Base-by-base conservation (phyloP, 768 basidiomycete species). In the Mycena rosella region DNA sequence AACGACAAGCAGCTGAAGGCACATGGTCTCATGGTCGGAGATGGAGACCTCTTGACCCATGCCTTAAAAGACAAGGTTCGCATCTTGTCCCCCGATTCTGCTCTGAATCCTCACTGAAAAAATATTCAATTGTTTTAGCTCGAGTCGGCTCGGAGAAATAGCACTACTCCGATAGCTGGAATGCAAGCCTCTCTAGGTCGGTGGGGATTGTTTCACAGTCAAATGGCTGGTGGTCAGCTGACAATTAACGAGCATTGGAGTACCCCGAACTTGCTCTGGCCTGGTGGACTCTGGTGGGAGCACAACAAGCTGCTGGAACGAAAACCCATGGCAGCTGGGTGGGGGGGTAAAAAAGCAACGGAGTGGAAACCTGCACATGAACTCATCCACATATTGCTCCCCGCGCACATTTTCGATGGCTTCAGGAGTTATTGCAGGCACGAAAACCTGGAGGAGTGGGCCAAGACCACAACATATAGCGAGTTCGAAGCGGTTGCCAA, bases 181-280 rank as follows among this genome's bases (percentile, higher is more conserved):
- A 24, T 62, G 38, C 60, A 36, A 3, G 51, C n/a, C 5, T 53
- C 49, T 9, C 3, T 26, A 17, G 51, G 69, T 3, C 73, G 73
- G 26, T 63, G 69, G 30, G 76, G 77, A 5, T 57, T 77, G 6
- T 72, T 78, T 20, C 76, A 78, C 52, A 60, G 61, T 11, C 73
- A 77, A 57, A 65, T 78, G 45, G 65, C 76, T 0, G 67, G 67
- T 1, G 60, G 61, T 17, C 72, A 71, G 0, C 63, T 73, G 42
- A 49, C 72, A 11, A 67, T 67, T 3, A 78, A 78, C 52, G 73
- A 78, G 53, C 69, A 65, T 38, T 78, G 77, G 77, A 76, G 77
- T 5, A 68, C 38, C 7, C 71, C 75, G 27, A 78, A 77, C 36
- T 40, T 62, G 5, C 62, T 72, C 24, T 70, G 65, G 9, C 67